Conservation (phyloP, 2,329 filamentous ascomycete genomes). For the Diaporthe humulicola region DNA sequence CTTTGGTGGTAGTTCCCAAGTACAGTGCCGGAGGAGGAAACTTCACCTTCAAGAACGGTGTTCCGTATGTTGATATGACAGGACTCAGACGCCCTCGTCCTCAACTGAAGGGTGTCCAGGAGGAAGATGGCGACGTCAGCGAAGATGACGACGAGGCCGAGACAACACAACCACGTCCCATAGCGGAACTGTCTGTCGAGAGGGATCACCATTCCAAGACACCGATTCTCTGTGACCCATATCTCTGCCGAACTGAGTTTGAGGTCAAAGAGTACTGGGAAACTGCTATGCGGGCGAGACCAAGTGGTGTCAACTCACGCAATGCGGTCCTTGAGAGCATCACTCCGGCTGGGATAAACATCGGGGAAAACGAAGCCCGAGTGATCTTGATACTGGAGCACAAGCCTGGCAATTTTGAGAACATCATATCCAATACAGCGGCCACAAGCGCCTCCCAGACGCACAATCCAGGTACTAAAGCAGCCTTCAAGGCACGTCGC, state of each 20-base stretch:
- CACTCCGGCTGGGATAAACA: background rate
- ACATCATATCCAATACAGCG: background rate
- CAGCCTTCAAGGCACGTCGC: background rate
- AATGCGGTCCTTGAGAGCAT: background rate
- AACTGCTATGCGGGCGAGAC: background rate
- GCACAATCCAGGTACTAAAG: background rate
- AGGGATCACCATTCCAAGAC: background rate
- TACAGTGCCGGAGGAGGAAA: background rate
- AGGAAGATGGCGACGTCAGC: background rate
- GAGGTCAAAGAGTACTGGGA: conserved; percentile 6
- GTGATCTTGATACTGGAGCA: background rate
- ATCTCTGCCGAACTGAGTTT: background rate
- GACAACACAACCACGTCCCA: background rate
- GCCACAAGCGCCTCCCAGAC: background rate
- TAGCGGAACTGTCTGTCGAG: background rate
- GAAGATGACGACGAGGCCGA: background rate
- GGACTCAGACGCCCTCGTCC: background rate
- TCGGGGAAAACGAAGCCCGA: background rate
- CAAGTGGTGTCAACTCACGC: background rate
- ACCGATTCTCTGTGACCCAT: background rate
- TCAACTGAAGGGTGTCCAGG: background rate
- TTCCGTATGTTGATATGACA: background rate
- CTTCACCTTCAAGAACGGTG: conserved; percentile 3
- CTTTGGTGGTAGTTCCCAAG: background rate
- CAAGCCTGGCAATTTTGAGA: background rate